A percentile compares a stretch with the other conserved stretches of the same genome.
Evolutionary conservation across 2,329 filamentous ascomycete genomes (phyloP).

Genomic region (Ceratocystis albifundus): DNA sequence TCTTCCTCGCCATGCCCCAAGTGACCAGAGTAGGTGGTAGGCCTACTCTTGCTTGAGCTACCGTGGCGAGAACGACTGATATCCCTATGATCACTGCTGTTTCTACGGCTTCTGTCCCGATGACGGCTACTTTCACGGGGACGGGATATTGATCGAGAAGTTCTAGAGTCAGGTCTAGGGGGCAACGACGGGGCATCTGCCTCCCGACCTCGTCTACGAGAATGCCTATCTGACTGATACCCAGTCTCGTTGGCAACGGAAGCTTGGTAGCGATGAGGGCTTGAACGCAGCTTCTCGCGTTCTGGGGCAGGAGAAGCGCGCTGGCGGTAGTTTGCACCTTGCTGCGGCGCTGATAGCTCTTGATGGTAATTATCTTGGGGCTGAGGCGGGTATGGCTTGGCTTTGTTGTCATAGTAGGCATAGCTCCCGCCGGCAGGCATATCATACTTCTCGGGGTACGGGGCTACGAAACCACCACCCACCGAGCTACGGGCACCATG

Average conservation of each 20-base stretch:
- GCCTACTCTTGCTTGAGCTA: conserved; percentile 10
- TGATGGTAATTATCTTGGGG: conserved; percentile 2
- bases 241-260: neutral
- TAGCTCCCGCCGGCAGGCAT: conserved; percentile 17
- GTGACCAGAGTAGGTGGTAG: neutral
- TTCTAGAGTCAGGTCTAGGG: conserved; percentile 23
- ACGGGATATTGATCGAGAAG: conserved; percentile 8
- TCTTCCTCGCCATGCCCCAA: conserved; percentile 14
- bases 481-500: conserved; percentile 1
- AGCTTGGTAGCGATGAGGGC: conserved; percentile 5
- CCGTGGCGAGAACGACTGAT: conserved; percentile 14
- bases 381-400: conserved; percentile 10
- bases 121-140: conserved; percentile 13
- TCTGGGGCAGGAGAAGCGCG: conserved; percentile 13
- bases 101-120: neutral
- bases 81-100: conserved; percentile 3
- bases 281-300: conserved; percentile 3
- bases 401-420: conserved; percentile 9
- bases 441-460: conserved; percentile 19
- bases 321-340: neutral
- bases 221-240: conserved; percentile 40
- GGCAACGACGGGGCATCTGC: conserved; percentile 16
- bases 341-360: neutral
- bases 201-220: conserved; percentile 24
- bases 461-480: conserved; percentile 1